Conservation (phyloP, 1,284 basidiomycete species). For the Boletellus dicymbophilus region DNA sequence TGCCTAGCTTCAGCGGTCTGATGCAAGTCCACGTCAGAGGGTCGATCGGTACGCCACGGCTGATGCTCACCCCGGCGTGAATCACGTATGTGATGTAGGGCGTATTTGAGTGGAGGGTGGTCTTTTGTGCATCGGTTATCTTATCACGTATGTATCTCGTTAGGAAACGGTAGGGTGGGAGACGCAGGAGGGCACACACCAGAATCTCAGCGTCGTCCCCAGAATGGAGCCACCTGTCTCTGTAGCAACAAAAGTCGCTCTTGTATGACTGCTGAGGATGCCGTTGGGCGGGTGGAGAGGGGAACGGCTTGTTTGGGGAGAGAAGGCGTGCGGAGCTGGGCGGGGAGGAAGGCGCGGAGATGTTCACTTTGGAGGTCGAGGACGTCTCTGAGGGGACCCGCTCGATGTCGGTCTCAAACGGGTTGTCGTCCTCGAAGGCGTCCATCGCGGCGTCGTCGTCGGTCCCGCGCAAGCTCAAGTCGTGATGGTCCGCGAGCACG, state of each 20-base stretch:
- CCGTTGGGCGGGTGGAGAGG: conserved; percentile 55
- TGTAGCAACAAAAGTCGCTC: conserved; percentile 72
- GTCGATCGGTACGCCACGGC: background rate
- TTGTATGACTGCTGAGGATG: conserved; percentile 55
- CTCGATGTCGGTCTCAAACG: conserved; percentile 69
- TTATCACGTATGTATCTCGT: conserved; percentile 37
- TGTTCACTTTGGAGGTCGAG: conserved; percentile 58
- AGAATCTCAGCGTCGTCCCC: conserved; percentile 79
- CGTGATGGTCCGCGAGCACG: background rate
- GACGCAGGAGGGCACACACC: conserved; percentile 46
- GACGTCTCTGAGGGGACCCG: conserved; percentile 63
- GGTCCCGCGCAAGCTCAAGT: background rate
- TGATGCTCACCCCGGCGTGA: conserved; percentile 71
- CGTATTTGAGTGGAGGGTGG: conserved; percentile 80
- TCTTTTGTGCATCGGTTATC: conserved; percentile 97
- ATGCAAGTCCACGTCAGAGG: conserved; percentile 8
- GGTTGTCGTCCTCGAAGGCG: conserved; percentile 76
- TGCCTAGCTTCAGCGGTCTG: conserved; percentile 86
- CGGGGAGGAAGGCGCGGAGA: conserved; percentile 64
- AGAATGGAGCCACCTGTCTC: conserved; percentile 75
- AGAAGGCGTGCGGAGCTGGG: conserved; percentile 41
- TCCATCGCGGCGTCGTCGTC: conserved; percentile 47
- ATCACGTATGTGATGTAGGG: conserved; percentile 97
- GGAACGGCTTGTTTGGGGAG: conserved; percentile 47
- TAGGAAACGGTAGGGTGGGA: conserved; percentile 6